Base-by-base conservation (phyloP, 495 filamentous ascomycete species). In the Tetracladium marchalianum region DNA sequence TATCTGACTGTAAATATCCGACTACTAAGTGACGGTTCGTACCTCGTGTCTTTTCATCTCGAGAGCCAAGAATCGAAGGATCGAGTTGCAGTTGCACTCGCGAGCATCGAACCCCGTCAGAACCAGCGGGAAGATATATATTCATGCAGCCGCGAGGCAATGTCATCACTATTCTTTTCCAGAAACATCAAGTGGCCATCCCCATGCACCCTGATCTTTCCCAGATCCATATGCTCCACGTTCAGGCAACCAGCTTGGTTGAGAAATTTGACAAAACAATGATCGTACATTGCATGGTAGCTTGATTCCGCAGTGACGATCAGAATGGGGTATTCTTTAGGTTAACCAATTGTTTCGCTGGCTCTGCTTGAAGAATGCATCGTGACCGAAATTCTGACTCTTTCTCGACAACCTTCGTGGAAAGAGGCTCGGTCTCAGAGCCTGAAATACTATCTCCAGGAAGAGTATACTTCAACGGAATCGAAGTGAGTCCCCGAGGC, bases 101-200 rank as follows among this genome's bases (percentile, higher is more conserved):
- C 22, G 7, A 7, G 7, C 22, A 3, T 27, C 22, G 3, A 27
- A 27, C 3, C 3, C 22, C 22, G 7, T 27, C 22, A 27, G 22
- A 27, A 27, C 22, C 7, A 27, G 7, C 22, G 22, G 3, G 22
- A 27, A 7, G 9, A 10, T 8, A 72, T 65, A 67, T 68, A 72
- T 27, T 53, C 46, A 35, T 63, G 52, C 16, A 76, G 39, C 24
- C 58, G 39, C 11, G 46, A 52, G 1, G 73, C 72, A 39, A 75
- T 62, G 6, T 61, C 53, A 33, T 69, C 58, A 49, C 66, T 78
- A 43, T 80, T 81, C 62, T 68, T 72, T 61, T 80, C 76, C 46
- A 80, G 57, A 49, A 76, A 76, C 47, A 72, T 62, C 55, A 80
- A 65, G 53, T 79, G 75, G 8, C 69, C 75, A 52, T 80, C 78